These are phyloP conservation scores for Setaria italica DNA, from an alignment of 202 grass and related monocot genomes.

Conservation along the genomic window DNA sequence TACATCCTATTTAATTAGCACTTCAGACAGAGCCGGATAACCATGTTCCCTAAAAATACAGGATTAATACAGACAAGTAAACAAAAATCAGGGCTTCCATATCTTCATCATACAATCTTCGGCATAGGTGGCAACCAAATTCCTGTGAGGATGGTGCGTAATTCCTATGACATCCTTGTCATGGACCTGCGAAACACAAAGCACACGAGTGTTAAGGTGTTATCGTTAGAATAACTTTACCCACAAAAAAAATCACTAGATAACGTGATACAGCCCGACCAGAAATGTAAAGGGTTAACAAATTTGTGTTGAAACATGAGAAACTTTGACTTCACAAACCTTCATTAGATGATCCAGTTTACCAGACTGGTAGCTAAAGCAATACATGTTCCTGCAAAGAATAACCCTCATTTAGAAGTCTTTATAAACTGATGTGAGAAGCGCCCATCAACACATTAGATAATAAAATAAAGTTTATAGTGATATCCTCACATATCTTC, in stretches of 20 bases:
- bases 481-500: slow-evolving; percentile 91
- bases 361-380: slow-evolving; percentile 95
- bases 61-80: slow-evolving; percentile 28
- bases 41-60: slow-evolving; percentile 22
- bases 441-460: not conserved
- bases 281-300: not conserved
- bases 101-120: slow-evolving; percentile 98
- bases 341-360: slow-evolving; percentile 99
- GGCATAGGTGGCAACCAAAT: slow-evolving; percentile 84
- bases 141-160: slow-evolving; percentile 89
- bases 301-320: not conserved
- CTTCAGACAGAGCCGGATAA: slow-evolving; percentile 38
- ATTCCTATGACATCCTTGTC: slow-evolving; percentile 97
- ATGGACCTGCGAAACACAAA: slow-evolving; percentile 64
- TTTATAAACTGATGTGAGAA: not conserved
- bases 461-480: slow-evolving; percentile 24
- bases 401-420: slow-evolving; percentile 10
- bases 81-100: slow-evolving; percentile 81
- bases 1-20: slow-evolving; percentile 30
- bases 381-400: slow-evolving; percentile 90
- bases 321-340: slow-evolving; percentile 54
- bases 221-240: not conserved
- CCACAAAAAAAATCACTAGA: not conserved
- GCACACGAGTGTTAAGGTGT: not conserved
- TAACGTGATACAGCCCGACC: not conserved